Evolutionary conservation across 306 rosid genomes (phyloP), one percentile per base, ranked within the genome.

Genomic region (Begonia masoniana): DNA sequence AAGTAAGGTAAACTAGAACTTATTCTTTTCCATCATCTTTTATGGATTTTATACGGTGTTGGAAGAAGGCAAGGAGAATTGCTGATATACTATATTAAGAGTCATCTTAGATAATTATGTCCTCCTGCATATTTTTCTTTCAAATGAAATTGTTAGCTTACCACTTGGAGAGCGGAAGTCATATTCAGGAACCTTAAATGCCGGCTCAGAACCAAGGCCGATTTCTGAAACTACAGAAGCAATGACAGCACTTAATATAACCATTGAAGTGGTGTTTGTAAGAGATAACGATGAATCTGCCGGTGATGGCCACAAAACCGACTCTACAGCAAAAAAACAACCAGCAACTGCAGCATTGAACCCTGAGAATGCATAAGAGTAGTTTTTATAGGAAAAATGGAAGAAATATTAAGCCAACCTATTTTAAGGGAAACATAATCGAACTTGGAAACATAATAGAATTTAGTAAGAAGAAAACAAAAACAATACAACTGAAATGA

Each of bases 281-380:
- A 85, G 91, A 4, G 85, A 76, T 48, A 73, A 51, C 10, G 91
- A 78, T 17, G 82, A 78, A 66, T 85, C 73, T 2, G 74, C 35
- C 54, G 85, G 68, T 43, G 95, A 80, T 16, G 97, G 94, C 97
- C 97, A 89, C 64, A 85, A 71, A 52, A 89, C 91, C 9, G 83
- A 81, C 70, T 85, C 95, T 10, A 85, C 79, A 4, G 97, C 86
- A 3, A 91, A 85, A 64, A 83, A 91, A 73, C 96, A 91, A 56
- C 96, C 97, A 41, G 97, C 86, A 60, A 91, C 82, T 52, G 96
- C 96, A 68, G 96, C 88, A 81, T 85, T 85, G 72, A 91, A 85
- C 73, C 97, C 94, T 83, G 71, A 11, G 8, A 63, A 64, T 52
- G 52, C 50, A 51, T 42, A 68, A n/a, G 12, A 59, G 43, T 13